phyloP scores from a whole-genome alignment of 495 filamentous ascomycete species.

The Penicillium salamii region DNA sequence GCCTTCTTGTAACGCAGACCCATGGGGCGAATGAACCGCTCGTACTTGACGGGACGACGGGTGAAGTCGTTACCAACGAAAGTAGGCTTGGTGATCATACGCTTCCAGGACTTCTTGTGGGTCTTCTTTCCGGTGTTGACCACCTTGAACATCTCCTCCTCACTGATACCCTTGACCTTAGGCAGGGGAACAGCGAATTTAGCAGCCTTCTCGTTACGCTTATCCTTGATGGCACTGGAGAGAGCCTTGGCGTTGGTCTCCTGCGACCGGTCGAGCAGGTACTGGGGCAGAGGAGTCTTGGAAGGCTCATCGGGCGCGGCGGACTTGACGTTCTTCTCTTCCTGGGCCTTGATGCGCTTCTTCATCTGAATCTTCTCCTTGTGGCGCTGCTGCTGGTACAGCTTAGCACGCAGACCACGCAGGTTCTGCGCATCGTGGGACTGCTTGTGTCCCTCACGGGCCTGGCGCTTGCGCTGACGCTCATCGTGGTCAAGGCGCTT shows the following conservation, averaged over 20 bases:
- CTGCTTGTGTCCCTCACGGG: slow-evolving; percentile 81
- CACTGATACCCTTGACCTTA: slow-evolving; percentile 87
- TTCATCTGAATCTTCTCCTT: slow-evolving; percentile 99
- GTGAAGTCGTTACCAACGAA: slow-evolving; percentile 93
- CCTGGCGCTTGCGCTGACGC: slow-evolving; percentile 78
- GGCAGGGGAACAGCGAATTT: slow-evolving; percentile 92
- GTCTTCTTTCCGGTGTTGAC: slow-evolving; percentile 91
- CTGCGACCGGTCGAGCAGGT: slow-evolving; percentile 85
- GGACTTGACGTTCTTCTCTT: slow-evolving; percentile 95
- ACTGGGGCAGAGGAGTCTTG: slow-evolving; percentile 73
- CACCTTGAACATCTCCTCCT: slow-evolving; percentile 99
- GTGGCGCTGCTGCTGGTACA: slow-evolving; percentile 90
- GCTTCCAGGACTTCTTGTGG: slow-evolving; percentile 81
- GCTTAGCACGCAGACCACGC: slow-evolving; percentile 86
- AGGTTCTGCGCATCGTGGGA: slow-evolving; percentile 89
- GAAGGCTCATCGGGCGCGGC: slow-evolving; percentile 70
- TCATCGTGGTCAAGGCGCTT: slow-evolving; percentile 88
- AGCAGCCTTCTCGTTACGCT: slow-evolving; percentile 88
- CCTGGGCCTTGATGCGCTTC: slow-evolving; percentile 90
- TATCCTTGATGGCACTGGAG: slow-evolving; percentile 81
- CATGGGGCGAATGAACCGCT: slow-evolving; percentile 80
- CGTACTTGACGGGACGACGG: slow-evolving; percentile 88
- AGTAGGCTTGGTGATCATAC: slow-evolving; percentile 91
- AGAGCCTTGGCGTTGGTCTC: slow-evolving; percentile 87
- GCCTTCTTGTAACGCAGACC: slow-evolving; percentile 90